These are phyloP conservation scores for Cryptococcus sp. DNA, from an alignment of 1,284 basidiomycete genomes.

Conservation along the genomic window DNA sequence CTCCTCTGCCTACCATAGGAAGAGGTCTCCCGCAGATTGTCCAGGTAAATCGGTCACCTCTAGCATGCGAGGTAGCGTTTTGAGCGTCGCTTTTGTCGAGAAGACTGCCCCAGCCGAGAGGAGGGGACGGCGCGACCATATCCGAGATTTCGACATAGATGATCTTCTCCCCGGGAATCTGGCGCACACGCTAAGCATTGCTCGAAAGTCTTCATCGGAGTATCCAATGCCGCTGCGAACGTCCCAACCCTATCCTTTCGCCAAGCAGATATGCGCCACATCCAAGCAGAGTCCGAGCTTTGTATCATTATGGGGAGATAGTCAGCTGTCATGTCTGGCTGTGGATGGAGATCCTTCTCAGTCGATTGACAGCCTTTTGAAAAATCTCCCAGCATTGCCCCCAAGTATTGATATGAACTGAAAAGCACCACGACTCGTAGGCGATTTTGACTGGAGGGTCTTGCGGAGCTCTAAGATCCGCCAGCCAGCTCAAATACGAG, in stretches of 20 bases:
- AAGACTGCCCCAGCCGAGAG: conserved; percentile 7
- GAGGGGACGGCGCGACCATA: conserved; percentile 8
- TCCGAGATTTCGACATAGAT: conserved; percentile 17
- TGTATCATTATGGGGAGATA: conserved; percentile 10
- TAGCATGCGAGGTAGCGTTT: not conserved
- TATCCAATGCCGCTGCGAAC: conserved; percentile 3
- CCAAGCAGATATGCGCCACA: conserved; percentile 11
- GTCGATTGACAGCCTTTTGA: conserved; percentile 9
- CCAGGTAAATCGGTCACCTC: too few species aligned
- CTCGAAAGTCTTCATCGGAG: not conserved
- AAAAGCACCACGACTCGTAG: conserved; percentile 24
- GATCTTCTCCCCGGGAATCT: conserved; percentile 12
- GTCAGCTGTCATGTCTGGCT: not conserved
- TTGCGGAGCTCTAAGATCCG: conserved; percentile 9
- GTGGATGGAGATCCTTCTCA: not conserved
- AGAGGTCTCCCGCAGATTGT: too few species aligned
- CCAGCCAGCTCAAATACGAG: conserved; percentile 16
- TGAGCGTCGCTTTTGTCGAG: conserved; percentile 11
- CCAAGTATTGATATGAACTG: conserved; percentile 7
- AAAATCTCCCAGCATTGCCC: conserved; percentile 17
- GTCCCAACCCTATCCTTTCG: conserved; percentile 13
- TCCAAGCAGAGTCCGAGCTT: conserved; percentile 18
- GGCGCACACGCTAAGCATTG: conserved; percentile 5
- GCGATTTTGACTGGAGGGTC: conserved; percentile 17
- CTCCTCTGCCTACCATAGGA: too few species aligned